Evolutionary conservation across 2,329 filamentous ascomycete genomes (phyloP).

Genomic region (Fusarium annulatum): DNA sequence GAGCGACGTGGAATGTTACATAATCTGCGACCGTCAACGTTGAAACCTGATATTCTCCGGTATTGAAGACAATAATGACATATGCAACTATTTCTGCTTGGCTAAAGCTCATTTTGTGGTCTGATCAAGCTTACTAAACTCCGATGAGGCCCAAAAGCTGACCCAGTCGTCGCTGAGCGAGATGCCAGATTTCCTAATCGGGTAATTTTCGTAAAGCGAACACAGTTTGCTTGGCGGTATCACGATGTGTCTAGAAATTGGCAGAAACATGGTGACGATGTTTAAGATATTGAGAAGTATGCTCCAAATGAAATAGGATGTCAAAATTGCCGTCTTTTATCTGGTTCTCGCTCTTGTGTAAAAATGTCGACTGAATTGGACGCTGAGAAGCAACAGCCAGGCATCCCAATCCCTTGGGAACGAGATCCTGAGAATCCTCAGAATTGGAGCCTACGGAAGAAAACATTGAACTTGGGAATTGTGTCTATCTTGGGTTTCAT

Average conservation of each 20-base stretch:
- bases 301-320: accelerated
- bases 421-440: conserved; percentile 4
- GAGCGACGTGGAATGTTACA: not conserved
- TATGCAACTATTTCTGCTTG: accelerated
- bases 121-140: not conserved
- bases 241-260: not conserved
- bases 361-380: not conserved
- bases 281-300: not conserved
- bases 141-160: not conserved
- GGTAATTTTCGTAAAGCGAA: conserved; percentile 7
- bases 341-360: not conserved
- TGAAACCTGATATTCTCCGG: not conserved
- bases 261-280: accelerated
- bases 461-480: not conserved
- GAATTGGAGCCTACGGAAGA: conserved; percentile 3
- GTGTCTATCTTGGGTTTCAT: conserved; percentile 5
- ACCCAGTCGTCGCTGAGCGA: conserved; percentile 4
- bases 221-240: not conserved
- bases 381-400: not conserved
- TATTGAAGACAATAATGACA: not conserved
- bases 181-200: not conserved
- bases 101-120: too few relatives aligned
- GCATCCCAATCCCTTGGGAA: not conserved
- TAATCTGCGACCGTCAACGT: not conserved
- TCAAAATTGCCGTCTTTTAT: not conserved